Evolutionary conservation across 2,329 filamentous ascomycete species (phyloP).

Genomic region (Ophiostoma perfectum): DNA sequence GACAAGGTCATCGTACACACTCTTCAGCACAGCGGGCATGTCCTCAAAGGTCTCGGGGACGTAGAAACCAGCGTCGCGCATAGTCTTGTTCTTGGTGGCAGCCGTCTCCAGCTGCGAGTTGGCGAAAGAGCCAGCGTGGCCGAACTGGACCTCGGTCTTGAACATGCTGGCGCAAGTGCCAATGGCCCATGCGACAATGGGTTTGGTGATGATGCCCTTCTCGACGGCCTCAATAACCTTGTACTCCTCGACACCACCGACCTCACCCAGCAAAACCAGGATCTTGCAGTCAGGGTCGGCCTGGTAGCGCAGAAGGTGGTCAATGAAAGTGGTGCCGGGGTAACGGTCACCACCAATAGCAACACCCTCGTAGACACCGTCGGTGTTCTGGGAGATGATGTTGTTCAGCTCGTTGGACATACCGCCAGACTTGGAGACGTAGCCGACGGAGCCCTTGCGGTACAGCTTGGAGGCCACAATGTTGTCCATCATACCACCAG

Average conservation of each 20-base stretch:
- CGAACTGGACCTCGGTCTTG: conserved; percentile 99
- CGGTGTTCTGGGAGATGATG: conserved; percentile 92
- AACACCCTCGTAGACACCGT: conserved; percentile 98
- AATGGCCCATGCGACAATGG: conserved; percentile 98
- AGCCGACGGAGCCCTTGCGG: conserved; percentile 96
- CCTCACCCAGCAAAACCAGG: conserved; percentile 89
- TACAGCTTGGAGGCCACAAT: conserved; percentile 99
- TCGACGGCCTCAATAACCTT: conserved; percentile 98
- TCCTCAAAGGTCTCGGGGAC: conserved; percentile 97
- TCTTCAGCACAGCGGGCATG: conserved; percentile 67
- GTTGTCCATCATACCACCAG: conserved; percentile 99
- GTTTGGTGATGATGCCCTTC: conserved; percentile 91
- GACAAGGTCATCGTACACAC: conserved; percentile 85
- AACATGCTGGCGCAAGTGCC: conserved; percentile 99
- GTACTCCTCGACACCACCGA: conserved; percentile 99
- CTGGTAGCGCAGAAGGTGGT: conserved; percentile 95
- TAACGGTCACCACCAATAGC: conserved; percentile 99
- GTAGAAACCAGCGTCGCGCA: conserved; percentile 90
- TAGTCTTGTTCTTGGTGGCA: conserved; percentile 90
- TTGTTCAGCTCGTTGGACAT: conserved; percentile 99
- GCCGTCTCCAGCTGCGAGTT: conserved; percentile 99
- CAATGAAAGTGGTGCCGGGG: conserved; percentile 97
- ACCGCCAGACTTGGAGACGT: conserved; percentile 99
- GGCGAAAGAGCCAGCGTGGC: conserved; percentile 96
- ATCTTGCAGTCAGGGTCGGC: conserved; percentile 97